Conservation (phyloP, 306 rosid species). For the Cucumis hystrix region DNA sequence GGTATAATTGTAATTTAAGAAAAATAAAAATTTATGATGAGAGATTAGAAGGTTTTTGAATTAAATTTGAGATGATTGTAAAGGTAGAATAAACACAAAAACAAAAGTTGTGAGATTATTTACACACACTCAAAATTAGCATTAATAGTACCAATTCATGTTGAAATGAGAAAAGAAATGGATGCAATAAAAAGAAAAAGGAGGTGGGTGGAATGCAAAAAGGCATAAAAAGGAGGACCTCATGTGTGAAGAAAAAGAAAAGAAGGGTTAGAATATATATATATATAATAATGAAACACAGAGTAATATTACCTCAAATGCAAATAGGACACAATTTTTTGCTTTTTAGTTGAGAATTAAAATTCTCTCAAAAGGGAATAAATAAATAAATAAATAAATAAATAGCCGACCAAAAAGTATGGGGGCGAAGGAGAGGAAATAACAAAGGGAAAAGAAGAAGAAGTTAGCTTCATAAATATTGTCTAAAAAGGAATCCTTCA, state of each 20-base stretch:
- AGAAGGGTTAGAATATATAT: not conserved
- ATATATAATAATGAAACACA: not conserved
- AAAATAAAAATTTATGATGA: too few relatives aligned
- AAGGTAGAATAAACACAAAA: not conserved
- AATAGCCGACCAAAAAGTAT: not conserved
- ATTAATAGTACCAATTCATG: not conserved
- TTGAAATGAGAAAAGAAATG: not conserved
- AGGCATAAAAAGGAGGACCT: not conserved
- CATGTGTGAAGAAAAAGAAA: not conserved
- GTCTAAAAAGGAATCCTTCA: not conserved
- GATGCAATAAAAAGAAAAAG: not conserved
- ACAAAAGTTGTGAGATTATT: not conserved
- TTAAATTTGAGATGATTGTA: not conserved
- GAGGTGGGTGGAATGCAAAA: not conserved
- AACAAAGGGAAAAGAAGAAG: not conserved
- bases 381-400: not conserved
- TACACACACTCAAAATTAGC: not conserved
- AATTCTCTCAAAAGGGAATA: not conserved
- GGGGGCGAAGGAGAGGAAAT: not conserved
- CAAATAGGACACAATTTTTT: not conserved
- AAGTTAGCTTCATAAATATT: not conserved
- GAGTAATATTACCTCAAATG: not conserved
- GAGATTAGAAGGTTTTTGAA: not conserved
- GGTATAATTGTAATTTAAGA: too few relatives aligned
- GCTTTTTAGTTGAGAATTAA: not conserved